Evolutionary conservation across 1,139 yeast species (phyloP).

Genomic region (Diutina catenulata): DNA sequence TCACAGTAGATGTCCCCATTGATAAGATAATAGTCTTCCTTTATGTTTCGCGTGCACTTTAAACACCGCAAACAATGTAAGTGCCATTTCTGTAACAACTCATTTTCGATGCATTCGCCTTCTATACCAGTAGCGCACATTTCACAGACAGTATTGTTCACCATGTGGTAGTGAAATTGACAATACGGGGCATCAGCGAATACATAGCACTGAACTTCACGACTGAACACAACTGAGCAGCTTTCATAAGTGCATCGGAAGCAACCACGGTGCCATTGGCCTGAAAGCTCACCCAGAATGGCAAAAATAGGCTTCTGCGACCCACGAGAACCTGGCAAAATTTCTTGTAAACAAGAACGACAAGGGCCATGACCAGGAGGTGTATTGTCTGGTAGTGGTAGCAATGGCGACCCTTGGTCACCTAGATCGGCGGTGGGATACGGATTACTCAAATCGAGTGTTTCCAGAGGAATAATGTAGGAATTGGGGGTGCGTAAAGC

Average conservation of each 20-base stretch:
- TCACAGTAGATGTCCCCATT: slow-evolving; percentile 45
- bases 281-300: slow-evolving; percentile 69
- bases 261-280: slow-evolving; percentile 91
- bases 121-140: slow-evolving; percentile 70
- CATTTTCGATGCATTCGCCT: slow-evolving; percentile 82
- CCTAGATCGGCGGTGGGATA: not conserved
- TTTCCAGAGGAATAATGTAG: too few relatives aligned
- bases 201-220: slow-evolving; percentile 67
- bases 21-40: slow-evolving; percentile 44
- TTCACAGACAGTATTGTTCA: slow-evolving; percentile 65
- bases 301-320: slow-evolving; percentile 46
- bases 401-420: not conserved
- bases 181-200: slow-evolving; percentile 74
- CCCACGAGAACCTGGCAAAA: slow-evolving; percentile 38
- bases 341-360: slow-evolving; percentile 42
- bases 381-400: slow-evolving; percentile 12
- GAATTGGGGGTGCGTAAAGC: too few relatives aligned
- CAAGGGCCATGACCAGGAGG: slow-evolving; percentile 70
- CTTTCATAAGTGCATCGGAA: slow-evolving; percentile 48
- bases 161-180: slow-evolving; percentile 64
- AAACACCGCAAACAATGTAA: slow-evolving; percentile 48
- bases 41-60: slow-evolving; percentile 35
- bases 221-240: slow-evolving; percentile 48
- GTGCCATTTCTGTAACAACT: slow-evolving; percentile 56
- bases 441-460: too few relatives aligned